These are phyloP conservation scores for Hymenoscyphus infarciens DNA, from an alignment of 2,329 filamentous ascomycete genomes.

Conservation along the genomic window DNA sequence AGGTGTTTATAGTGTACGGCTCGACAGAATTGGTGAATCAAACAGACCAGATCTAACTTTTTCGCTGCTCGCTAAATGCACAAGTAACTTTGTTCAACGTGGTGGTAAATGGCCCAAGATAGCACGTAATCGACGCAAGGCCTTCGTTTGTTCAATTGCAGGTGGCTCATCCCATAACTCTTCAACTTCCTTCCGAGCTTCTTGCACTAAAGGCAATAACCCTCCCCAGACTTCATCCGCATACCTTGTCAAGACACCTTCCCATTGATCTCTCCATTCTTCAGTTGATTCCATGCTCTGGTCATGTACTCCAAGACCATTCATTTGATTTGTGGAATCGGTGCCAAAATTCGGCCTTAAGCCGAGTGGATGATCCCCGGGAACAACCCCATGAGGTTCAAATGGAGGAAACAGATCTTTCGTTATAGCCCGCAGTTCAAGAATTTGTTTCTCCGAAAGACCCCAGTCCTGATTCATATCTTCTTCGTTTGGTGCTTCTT, in stretches of 20 bases:
- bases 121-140: constrained; percentile 23
- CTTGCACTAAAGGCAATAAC: constrained; percentile 51
- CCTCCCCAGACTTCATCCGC: constrained; percentile 68
- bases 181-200: constrained; percentile 55
- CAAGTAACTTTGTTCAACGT: constrained; percentile 4
- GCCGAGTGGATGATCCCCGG: constrained; percentile 26
- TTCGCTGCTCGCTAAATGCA: too few relatives aligned
- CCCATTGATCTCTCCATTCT: constrained; percentile 54
- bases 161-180: constrained; percentile 32
- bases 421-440: constrained; percentile 27
- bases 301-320: background rate
- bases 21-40: too few relatives aligned
- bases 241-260: constrained; percentile 52
- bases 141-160: constrained; percentile 13
- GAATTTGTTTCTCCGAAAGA: constrained; percentile 28
- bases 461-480: constrained; percentile 31
- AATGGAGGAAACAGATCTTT: constrained; percentile 25
- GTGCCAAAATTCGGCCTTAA: constrained; percentile 19
- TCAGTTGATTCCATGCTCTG: constrained; percentile 23
- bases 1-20: too few relatives aligned
- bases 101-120: constrained; percentile 27
- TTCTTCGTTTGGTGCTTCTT: constrained; percentile 25
- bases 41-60: too few relatives aligned
- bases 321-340: background rate
- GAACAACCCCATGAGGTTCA: constrained; percentile 19